These are phyloP conservation scores for Pythium phragmitis DNA, from an alignment of 352 stramenopile genomes.

Conservation along the genomic window DNA sequence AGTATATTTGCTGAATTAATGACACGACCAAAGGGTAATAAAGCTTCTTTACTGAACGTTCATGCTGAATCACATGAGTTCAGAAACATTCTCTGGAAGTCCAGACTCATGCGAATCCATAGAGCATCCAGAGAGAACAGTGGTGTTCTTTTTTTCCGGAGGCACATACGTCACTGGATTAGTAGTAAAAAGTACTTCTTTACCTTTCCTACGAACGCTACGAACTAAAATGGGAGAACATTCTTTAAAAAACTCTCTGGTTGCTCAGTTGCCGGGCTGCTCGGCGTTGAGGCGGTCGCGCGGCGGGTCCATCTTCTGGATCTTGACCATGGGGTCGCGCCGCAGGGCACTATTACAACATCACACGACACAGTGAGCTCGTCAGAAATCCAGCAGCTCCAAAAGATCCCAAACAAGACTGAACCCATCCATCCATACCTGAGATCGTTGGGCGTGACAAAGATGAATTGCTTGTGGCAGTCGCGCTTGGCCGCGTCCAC, in stretches of 20 bases:
- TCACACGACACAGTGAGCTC: constrained; percentile 6
- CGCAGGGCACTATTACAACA: constrained; percentile 51
- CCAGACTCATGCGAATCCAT: too few relatives aligned
- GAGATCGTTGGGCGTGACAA: constrained; percentile 86
- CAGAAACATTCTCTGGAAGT: too few relatives aligned
- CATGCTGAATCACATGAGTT: too few relatives aligned
- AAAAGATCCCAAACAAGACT: not conserved
- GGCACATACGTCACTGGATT: too few relatives aligned
- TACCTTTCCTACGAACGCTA: too few relatives aligned
- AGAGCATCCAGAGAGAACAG: too few relatives aligned
- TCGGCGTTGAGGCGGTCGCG: constrained; percentile 73
- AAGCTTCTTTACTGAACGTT: not conserved
- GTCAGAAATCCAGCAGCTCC: too few relatives aligned
- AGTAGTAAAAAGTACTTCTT: too few relatives aligned
- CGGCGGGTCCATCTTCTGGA: constrained; percentile 87
- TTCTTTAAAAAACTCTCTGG: too few relatives aligned
- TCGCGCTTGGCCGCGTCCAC: constrained; percentile 83
- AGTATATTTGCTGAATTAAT: constrained; percentile 10
- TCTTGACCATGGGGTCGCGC: constrained; percentile 78
- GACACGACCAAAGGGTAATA: not conserved
- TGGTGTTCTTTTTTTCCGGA: too few relatives aligned
- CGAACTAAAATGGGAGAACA: too few relatives aligned
- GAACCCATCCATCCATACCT: constrained; percentile 43
- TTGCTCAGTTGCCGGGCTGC: constrained; percentile 3
- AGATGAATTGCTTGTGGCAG: constrained; percentile 85